Evolutionary conservation across 208 protist genomes (phyloP), one percentile per base, ranked within the genome.

Genomic region (Leishmania tropica): DNA sequence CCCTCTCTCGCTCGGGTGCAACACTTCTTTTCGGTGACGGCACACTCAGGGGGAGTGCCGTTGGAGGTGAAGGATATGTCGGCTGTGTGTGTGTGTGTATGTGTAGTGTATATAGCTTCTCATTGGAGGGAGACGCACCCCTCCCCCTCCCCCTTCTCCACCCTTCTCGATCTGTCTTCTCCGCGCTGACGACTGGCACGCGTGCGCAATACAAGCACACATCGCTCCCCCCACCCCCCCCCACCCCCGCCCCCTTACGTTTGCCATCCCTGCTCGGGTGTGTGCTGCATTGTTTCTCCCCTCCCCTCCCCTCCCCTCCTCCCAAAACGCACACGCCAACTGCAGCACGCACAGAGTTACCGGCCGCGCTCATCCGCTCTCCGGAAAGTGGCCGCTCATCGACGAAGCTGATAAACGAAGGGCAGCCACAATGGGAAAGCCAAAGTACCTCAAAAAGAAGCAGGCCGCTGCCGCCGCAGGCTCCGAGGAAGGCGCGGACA

Each of bases 371-470:
- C 13, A 54, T 54, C 56, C 24, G 56, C 56, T 67, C 60, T 37
- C 3, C 10, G n/a, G 60, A 67, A 37, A 3, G 28, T 15, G 64
- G 35, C 37, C 64, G 8, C 64, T 45, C 17, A 51, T 73, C 6
- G 1, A 40, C 15, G 31, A 40, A 42, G 28, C 13, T 24, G 31
- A 5, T 17, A 40, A 42, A 31, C 3, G 6, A 6, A 24, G 31
- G 2, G 62, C 13, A 75, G 48, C 10, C 47, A 73, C 11, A 17
- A 97, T 96, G 94, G 92, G 82, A 24, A 97, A 96, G 78, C 93
- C 92, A 51, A 97, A 95, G 87, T 94, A 95, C 77, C 81, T 94
- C 37, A 93, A 94, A 82, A 96, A 95, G 80, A 97, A 95, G 81
- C 89, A 95, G 79, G 91, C 87, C 24, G 82, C 86, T 48, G 83